Evolutionary conservation across 2,329 filamentous ascomycete species (phyloP).

Genomic region (Metarhizium rileyi): DNA sequence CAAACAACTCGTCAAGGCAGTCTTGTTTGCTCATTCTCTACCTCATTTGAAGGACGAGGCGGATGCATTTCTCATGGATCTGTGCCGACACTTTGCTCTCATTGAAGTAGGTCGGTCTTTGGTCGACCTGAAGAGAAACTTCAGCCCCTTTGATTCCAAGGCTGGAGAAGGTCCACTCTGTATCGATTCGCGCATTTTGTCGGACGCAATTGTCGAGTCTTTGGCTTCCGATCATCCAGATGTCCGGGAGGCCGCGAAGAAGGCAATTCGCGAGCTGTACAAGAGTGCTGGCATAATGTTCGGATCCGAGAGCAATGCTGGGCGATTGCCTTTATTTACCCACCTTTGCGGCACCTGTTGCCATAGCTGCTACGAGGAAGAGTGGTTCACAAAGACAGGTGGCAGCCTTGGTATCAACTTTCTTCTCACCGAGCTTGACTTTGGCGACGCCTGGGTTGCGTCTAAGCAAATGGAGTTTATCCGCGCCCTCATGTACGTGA

Average conservation of each 20-base stretch:
- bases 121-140: conserved; percentile 65
- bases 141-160: conserved; percentile 72
- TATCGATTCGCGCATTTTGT: conserved; percentile 78
- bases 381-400: conserved; percentile 97
- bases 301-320: conserved; percentile 60
- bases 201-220: conserved; percentile 83
- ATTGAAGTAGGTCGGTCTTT: conserved; percentile 83
- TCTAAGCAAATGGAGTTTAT: conserved; percentile 81
- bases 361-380: conserved; percentile 92
- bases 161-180: conserved; percentile 80
- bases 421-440: conserved; percentile 71
- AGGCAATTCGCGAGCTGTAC: conserved; percentile 68
- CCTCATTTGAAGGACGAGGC: conserved; percentile 72
- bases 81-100: conserved; percentile 84
- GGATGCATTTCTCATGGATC: conserved; percentile 62
- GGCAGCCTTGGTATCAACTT: conserved; percentile 86
- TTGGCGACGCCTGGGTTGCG: conserved; percentile 76
- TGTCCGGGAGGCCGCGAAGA: conserved; percentile 75
- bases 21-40: conserved; percentile 76
- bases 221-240: conserved; percentile 74
- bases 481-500: conserved; percentile 86
- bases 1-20: conserved; percentile 80
- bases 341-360: conserved; percentile 78
- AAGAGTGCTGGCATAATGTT: conserved; percentile 71
- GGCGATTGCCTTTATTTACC: conserved; percentile 73